These are phyloP conservation scores for Epichloe baconii DNA, from an alignment of 2,329 filamentous ascomycete species.

Conservation along the genomic window DNA sequence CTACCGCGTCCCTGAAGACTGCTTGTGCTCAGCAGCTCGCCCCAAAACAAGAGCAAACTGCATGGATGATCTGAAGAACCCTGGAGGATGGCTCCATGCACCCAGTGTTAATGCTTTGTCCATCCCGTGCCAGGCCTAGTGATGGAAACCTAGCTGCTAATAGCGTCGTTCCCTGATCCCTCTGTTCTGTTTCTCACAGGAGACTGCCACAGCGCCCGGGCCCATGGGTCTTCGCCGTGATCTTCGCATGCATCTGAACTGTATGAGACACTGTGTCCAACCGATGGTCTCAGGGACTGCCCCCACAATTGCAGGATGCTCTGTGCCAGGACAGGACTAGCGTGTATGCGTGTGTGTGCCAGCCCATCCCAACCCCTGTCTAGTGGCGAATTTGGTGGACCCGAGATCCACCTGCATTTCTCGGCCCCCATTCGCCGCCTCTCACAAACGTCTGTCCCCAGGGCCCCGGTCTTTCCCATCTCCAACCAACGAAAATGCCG, in stretches of 20 bases:
- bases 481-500: constrained; percentile 20
- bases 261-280: constrained; percentile 1
- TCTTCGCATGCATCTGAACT: neutral
- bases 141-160: neutral
- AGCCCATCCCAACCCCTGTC: constrained; percentile 19
- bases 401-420: neutral
- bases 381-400: constrained; percentile 17
- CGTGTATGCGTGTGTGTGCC: constrained; percentile 8
- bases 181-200: neutral
- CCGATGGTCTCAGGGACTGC: constrained; percentile 6
- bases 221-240: neutral
- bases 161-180: neutral
- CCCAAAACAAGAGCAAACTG: neutral
- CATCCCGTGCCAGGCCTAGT: neutral
- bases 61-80: neutral
- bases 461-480: constrained; percentile 5
- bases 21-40: neutral
- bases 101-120: neutral
- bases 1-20: no score
- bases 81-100: neutral
- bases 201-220: neutral
- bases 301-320: constrained; percentile 15
- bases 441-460: constrained; percentile 3
- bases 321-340: constrained; percentile 7
- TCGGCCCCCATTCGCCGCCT: constrained; percentile 18